Conservation (phyloP, 139 green algal genomes). For the Dunaliella primolecta region DNA sequence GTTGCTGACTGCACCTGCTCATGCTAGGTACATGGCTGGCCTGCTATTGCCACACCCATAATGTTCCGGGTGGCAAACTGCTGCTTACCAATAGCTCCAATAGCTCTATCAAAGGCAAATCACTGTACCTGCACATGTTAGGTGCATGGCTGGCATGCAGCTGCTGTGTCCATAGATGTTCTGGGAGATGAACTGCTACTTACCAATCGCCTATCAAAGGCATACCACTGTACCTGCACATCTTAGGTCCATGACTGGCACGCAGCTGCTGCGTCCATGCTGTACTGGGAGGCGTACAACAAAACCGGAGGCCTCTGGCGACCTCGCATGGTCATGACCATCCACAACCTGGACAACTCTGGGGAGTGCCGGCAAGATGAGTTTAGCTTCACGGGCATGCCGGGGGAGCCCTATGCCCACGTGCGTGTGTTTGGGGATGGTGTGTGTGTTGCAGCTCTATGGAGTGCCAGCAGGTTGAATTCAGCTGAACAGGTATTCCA, state of each 20-base stretch:
- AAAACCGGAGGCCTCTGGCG: constrained; percentile 37
- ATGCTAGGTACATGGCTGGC: too few relatives aligned
- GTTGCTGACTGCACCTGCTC: too few relatives aligned
- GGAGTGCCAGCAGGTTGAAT: too few relatives aligned
- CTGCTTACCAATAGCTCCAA: too few relatives aligned
- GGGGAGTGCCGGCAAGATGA: constrained; percentile 81
- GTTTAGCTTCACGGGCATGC: constrained; percentile 75
- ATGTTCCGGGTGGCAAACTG: too few relatives aligned
- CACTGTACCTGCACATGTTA: too few relatives aligned
- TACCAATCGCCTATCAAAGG: too few relatives aligned
- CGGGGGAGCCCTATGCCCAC: constrained; percentile 70
- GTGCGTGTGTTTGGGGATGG: neutral
- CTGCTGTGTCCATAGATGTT: neutral
- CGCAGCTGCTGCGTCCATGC: constrained; percentile 62
- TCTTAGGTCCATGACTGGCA: constrained; percentile 97
- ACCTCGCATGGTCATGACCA: constrained; percentile 74
- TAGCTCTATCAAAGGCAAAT: too few relatives aligned
- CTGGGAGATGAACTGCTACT: neutral
- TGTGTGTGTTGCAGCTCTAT: too few relatives aligned
- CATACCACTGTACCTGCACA: neutral
- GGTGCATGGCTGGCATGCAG: constrained; percentile 59
- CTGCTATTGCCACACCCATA: too few relatives aligned
- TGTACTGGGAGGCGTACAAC: constrained; percentile 81
- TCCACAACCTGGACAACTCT: constrained; percentile 95
- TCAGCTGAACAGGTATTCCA: too few relatives aligned